Evolutionary conservation across 148 eudicot genomes (phyloP).

Genomic region (Chenopodium album): DNA sequence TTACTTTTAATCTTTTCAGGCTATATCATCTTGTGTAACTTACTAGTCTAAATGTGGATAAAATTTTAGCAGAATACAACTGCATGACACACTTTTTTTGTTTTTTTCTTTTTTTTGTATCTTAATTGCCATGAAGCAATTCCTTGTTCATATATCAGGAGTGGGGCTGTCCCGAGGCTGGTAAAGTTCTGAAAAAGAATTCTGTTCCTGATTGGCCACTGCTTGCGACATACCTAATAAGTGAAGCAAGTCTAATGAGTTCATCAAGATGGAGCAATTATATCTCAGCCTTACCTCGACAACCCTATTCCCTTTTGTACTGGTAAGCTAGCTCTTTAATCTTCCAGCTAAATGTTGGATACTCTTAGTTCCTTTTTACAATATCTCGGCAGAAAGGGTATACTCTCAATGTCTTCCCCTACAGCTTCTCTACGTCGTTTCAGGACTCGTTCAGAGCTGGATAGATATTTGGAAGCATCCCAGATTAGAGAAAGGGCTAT

Average conservation of each 20-base stretch:
- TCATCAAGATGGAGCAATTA: constrained; percentile 92
- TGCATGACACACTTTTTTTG: neutral
- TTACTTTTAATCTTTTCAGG: too few species aligned
- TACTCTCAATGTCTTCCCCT: constrained; percentile 55
- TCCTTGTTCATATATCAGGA: constrained; percentile 43
- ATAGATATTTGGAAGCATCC: constrained; percentile 89
- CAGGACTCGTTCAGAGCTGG: constrained; percentile 97
- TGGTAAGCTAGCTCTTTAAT: constrained; percentile 52
- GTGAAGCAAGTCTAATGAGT: constrained; percentile 74
- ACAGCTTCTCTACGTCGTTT: constrained; percentile 69
- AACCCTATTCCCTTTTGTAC: constrained; percentile 93
- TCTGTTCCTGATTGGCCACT: constrained; percentile 98
- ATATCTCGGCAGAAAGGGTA: constrained; percentile 37
- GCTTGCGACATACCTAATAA: constrained; percentile 87
- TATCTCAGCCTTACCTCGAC: constrained; percentile 93
- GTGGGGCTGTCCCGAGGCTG: constrained; percentile 87
- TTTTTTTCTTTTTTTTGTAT: too few species aligned
- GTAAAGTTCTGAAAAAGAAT: constrained; percentile 58
- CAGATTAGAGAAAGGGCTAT: constrained; percentile 90
- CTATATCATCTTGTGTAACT: too few species aligned
- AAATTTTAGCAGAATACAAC: too few species aligned
- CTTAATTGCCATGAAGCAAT: constrained; percentile 4
- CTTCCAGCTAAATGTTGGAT: constrained; percentile 7
- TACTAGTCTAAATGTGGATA: too few species aligned
- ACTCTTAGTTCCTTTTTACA: constrained; percentile 8